These are phyloP conservation scores for Saccharum hybrid DNA, from an alignment of 202 grass and related monocot genomes.

Conservation along the genomic window DNA sequence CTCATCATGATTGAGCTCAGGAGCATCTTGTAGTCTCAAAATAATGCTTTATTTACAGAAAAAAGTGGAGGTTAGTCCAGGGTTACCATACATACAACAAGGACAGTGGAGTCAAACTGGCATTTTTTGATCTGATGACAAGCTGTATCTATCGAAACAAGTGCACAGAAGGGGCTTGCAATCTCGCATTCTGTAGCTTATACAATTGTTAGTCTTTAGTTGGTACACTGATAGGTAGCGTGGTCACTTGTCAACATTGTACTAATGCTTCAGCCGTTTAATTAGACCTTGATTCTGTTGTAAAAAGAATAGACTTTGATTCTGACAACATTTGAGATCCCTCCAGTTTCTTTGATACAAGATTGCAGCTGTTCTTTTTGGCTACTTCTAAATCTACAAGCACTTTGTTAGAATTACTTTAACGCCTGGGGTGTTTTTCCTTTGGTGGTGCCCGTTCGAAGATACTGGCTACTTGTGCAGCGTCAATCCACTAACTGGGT, in stretches of 20 bases:
- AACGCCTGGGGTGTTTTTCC: neutral
- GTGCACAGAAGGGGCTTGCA: neutral
- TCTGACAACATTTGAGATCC: neutral
- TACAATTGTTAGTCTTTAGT: constrained; percentile 21
- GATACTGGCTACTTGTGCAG: neutral
- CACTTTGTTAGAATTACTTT: neutral
- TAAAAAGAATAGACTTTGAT: neutral
- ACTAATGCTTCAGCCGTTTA: neutral
- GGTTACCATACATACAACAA: constrained; percentile 4
- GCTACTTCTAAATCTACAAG: neutral
- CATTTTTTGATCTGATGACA: constrained; percentile 18
- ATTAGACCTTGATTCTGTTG: constrained; percentile 2
- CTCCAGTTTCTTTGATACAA: neutral
- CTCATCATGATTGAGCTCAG: constrained; percentile 11
- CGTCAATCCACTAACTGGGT: neutral
- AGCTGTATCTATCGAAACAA: constrained; percentile 20
- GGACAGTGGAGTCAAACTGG: neutral
- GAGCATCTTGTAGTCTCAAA: constrained; percentile 1
- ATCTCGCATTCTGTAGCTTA: neutral
- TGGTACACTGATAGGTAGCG: neutral
- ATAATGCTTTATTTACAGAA: neutral
- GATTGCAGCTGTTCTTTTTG: neutral
- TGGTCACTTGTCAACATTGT: constrained; percentile 28
- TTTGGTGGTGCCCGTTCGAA: neutral
- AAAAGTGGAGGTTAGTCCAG: neutral